phyloP scores from a whole-genome alignment of 2,329 filamentous ascomycete genomes.

The Cladophialophora psammophila region DNA sequence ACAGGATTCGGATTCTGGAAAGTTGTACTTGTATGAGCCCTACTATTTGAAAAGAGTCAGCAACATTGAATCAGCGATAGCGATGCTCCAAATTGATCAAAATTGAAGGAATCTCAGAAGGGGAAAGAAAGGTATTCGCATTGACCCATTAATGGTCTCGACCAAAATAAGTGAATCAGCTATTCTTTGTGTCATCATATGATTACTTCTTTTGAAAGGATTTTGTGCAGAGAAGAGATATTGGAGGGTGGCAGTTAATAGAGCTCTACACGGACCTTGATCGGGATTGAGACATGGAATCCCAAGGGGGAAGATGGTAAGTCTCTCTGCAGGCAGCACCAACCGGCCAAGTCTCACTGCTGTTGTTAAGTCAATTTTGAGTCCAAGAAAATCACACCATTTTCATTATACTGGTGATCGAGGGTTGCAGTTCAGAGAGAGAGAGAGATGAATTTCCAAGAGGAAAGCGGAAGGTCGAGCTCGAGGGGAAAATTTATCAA shows the following conservation, averaged over 20 bases:
- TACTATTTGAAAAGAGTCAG: not conserved
- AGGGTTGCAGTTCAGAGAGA: not conserved
- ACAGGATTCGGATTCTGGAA: not conserved
- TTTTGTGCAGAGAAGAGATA: not conserved
- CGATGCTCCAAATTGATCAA: not conserved
- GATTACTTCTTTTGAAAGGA: not conserved
- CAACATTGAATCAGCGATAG: not conserved
- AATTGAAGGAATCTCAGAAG: constrained; percentile 21
- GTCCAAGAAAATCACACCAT: not conserved
- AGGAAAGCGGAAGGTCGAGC: not conserved
- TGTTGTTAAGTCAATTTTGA: not conserved
- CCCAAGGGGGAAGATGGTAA: not conserved
- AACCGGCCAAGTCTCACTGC: not conserved
- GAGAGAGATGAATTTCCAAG: not conserved
- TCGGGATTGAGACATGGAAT: not conserved
- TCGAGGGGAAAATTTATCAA: not conserved
- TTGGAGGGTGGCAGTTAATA: not conserved
- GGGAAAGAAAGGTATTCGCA: constrained; percentile 28
- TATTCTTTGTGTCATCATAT: constrained; percentile 22
- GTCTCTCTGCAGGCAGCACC: not conserved
- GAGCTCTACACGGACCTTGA: not conserved
- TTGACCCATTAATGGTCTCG: constrained; percentile 20
- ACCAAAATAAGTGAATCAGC: constrained; percentile 25
- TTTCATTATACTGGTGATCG: not conserved
- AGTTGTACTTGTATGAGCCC: not conserved